Evolutionary conservation across 2,329 filamentous ascomycete genomes (phyloP).

Genomic region (Aspergillus thermomutatus): DNA sequence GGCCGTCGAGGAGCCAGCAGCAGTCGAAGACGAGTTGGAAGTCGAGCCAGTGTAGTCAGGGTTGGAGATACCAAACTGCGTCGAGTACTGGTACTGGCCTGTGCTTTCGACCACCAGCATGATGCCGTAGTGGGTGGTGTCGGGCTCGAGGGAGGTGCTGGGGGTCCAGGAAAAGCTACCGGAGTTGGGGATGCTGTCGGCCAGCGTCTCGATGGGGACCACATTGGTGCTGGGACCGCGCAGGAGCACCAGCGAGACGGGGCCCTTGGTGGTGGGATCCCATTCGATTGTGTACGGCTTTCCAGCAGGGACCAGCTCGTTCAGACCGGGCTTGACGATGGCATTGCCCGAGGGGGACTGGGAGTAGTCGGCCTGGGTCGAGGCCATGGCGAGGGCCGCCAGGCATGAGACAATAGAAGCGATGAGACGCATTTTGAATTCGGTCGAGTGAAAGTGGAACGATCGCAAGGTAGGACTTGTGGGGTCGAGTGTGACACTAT

Average conservation of each 20-base stretch:
- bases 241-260: constrained; percentile 57
- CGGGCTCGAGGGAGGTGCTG: constrained; percentile 44
- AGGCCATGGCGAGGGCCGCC: constrained; percentile 36
- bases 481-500: background rate
- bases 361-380: constrained; percentile 35
- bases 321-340: constrained; percentile 50
- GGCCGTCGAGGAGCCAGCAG: constrained; percentile 3
- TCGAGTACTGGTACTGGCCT: constrained; percentile 60
- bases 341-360: constrained; percentile 50
- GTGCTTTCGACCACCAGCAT: constrained; percentile 59
- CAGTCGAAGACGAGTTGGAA: constrained; percentile 7
- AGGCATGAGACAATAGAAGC: constrained; percentile 34
- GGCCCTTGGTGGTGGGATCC: constrained; percentile 39
- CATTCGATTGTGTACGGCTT: constrained; percentile 58
- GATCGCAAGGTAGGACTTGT: background rate
- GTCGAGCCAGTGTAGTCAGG: constrained; percentile 13
- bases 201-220: constrained; percentile 49
- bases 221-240: constrained; percentile 57
- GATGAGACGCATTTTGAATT: constrained; percentile 38
- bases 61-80: constrained; percentile 58
- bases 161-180: constrained; percentile 57
- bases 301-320: constrained; percentile 54
- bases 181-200: constrained; percentile 53
- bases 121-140: constrained; percentile 56
- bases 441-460: background rate